These are phyloP conservation scores for Phytophthora sp. DNA, from an alignment of 352 stramenopile species.

Conservation along the genomic window DNA sequence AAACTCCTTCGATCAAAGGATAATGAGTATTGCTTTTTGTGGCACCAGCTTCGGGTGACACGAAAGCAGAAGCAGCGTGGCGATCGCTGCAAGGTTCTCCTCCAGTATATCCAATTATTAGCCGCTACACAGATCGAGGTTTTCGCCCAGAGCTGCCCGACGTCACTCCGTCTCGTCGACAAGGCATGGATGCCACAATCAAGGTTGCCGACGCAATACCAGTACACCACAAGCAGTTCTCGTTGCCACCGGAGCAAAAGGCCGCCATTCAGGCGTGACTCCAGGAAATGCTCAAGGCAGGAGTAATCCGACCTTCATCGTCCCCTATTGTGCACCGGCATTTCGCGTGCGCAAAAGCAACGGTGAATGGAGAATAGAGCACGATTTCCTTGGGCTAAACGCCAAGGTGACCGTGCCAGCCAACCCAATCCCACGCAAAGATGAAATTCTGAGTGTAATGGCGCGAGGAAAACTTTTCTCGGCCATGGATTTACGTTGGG, in stretches of 20 bases:
- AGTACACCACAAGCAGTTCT: conserved; percentile 13
- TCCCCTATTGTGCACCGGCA: conserved; percentile 5
- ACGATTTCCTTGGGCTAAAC: conserved; percentile 9
- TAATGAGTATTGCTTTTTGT: conserved; percentile 12
- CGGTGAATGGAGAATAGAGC: conserved; percentile 16
- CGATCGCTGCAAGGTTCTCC: not conserved
- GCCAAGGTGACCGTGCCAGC: conserved; percentile 1
- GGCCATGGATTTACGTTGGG: conserved; percentile 9
- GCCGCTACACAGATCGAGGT: not conserved
- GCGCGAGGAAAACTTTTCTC: conserved; percentile 2
- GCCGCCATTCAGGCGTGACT: not conserved
- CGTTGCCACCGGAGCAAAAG: conserved; percentile 7
- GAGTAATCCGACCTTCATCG: conserved; percentile 5
- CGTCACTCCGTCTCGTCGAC: not conserved
- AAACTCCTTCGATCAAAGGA: conserved; percentile 1
- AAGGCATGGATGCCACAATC: conserved; percentile 1
- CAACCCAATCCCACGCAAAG: conserved; percentile 12
- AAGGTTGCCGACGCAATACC: conserved; percentile 2
- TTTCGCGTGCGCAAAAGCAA: conserved; percentile 14
- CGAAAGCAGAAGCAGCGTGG: not conserved
- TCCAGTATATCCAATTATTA: not conserved
- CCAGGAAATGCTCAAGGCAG: conserved; percentile 7
- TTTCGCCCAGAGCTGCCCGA: conserved; percentile 6
- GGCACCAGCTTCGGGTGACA: not conserved
- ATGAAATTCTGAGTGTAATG: conserved; percentile 13